Evolutionary conservation across 441 rosid genomes (phyloP).

Genomic region (Syzygium malaccense): DNA sequence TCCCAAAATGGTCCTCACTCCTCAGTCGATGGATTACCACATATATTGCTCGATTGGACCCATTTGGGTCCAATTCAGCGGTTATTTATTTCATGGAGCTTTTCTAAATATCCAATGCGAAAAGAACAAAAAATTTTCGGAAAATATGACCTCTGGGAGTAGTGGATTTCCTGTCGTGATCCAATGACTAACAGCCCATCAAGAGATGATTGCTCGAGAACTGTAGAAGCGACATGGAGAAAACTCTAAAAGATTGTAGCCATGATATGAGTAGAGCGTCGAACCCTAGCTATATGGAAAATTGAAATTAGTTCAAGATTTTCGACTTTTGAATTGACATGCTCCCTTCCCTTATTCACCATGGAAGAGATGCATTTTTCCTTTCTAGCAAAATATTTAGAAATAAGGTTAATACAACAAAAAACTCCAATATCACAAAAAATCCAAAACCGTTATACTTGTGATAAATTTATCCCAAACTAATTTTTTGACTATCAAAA

Average conservation of each 20-base stretch:
- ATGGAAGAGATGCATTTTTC: neutral
- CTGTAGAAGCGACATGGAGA: neutral
- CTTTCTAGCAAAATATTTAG: neutral
- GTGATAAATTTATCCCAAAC: too few species aligned
- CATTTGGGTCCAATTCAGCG: neutral
- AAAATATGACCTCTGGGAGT: neutral
- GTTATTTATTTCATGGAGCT: neutral
- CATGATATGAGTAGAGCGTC: neutral
- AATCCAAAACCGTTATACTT: too few species aligned
- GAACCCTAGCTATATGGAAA: neutral
- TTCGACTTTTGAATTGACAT: neutral
- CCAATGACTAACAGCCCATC: neutral
- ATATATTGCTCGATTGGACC: neutral
- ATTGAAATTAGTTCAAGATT: neutral
- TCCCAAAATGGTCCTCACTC: neutral
- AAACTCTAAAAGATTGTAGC: neutral
- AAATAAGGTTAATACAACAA: too few species aligned
- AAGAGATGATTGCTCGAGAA: neutral
- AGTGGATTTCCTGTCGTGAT: neutral
- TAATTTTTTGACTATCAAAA: too few species aligned
- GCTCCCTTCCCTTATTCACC: neutral
- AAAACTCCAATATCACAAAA: too few species aligned
- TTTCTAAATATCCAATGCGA: neutral
- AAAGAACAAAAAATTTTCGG: neutral
- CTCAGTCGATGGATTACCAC: neutral